Conservation (phyloP, 345 rosid genomes). For the Hypericum androsaemum region DNA sequence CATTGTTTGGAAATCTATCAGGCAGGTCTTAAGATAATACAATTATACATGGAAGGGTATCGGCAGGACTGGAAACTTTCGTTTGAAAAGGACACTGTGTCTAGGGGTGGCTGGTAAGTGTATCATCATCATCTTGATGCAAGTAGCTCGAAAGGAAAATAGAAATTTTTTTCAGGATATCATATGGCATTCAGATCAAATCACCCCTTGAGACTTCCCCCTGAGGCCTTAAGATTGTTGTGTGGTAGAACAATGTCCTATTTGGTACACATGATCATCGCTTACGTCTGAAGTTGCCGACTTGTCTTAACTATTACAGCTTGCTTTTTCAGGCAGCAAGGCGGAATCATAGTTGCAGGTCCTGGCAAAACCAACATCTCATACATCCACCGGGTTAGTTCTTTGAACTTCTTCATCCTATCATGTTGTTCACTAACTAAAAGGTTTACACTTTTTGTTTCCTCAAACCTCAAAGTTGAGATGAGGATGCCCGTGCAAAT, state of each 20-base stretch:
- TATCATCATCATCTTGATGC: conserved; percentile 8
- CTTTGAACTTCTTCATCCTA: background rate
- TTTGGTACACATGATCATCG: background rate
- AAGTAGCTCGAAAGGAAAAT: too few species aligned
- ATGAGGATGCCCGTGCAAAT: too few species aligned
- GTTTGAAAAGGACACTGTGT: conserved; percentile 57
- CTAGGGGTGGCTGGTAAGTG: conserved; percentile 85
- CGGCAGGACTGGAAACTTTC: conserved; percentile 97
- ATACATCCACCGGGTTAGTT: conserved; percentile 67
- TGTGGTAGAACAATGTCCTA: background rate
- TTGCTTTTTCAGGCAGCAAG: conserved; percentile 65
- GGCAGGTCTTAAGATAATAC: conserved; percentile 89
- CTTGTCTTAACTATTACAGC: background rate
- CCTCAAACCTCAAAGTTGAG: background rate
- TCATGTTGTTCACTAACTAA: background rate
- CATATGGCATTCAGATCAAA: background rate
- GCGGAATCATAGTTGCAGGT: conserved; percentile 87
- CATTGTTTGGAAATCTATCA: conserved; percentile 15
- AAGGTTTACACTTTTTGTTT: background rate
- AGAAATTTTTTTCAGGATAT: too few species aligned
- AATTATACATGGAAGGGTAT: conserved; percentile 84
- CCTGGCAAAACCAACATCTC: conserved; percentile 70
- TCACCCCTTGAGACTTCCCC: background rate
- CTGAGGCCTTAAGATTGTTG: background rate
- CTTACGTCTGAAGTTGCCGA: background rate